Evolutionary conservation across 83 land plant species (phyloP), one percentile per base, ranked within the genome.

Genomic region (Larix sibirica): DNA sequence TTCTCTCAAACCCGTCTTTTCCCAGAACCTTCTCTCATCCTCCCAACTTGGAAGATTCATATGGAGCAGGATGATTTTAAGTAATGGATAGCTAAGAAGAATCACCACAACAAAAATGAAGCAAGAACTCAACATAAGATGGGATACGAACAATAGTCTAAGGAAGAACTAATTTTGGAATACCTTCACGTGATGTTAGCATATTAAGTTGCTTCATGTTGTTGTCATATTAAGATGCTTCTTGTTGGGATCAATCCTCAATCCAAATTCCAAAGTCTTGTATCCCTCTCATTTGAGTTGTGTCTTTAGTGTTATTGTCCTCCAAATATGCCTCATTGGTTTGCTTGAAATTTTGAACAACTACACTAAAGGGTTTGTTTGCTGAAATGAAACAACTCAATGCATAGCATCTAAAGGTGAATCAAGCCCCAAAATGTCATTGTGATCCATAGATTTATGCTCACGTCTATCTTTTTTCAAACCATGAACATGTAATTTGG

Each of bases 261-360:
- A 63, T 33, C 87, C 93, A 23, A 93, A 85, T 59, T 33, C 87
- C 93, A 23, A 93, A 69, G 79, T 93, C 95, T 36, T 92, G 90
- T 79, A 95, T 88, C 38, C 90, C 95, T 83, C 91, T 89, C 97
- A 93, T 91, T 9, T 91, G 90, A 78, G 88, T 86, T n/a, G 65
- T 83, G 33, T 83, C 89, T 77, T 86, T 86, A 28, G 61, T 75
- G 62, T 82, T 83, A 80, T 89, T 91, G 84, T 93, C 92, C 81
- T 94, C 96, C 58, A 26, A 84, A 85, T 81, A 88, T 87, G 84
- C 84, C 83, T 83, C 28, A 28, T 28, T 28, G 28, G 28, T 28
- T 36, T 79, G 63, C 47, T 82, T 83, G 75, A 58, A 80, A 62
- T 81, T 84, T 80, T 71, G 33, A 74, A 31, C 10, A 62, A 21